Evolutionary conservation across 2,329 filamentous ascomycete genomes (phyloP), one percentile per base, ranked within the genome.

Genomic region (Neopestalotiopsis sp.): DNA sequence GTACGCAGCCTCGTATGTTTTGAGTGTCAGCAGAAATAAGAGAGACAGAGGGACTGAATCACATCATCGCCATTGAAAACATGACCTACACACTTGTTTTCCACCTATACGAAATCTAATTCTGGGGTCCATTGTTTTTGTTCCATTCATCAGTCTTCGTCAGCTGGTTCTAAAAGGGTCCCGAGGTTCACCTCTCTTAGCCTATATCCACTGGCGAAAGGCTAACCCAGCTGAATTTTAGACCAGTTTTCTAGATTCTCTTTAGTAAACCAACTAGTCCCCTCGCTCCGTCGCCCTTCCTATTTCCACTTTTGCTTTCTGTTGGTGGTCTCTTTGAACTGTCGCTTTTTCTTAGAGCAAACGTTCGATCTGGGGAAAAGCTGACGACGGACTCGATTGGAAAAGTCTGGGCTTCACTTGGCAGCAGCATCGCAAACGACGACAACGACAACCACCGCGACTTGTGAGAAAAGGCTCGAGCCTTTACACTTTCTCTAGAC

Each of bases 141-240:
- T 53, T 7, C 45, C 45, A 17, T 53, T 53, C n/a, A 28, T 38
- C 5, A 53, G 17, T 53, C 45, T 53, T 53, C 45, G 45, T 53
- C 45, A 53, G 45, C 45, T 53, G 45, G 45, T 17, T n/a, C 20
- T 9, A n/a, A n/a, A 53, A 59, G 57, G 57, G 57, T 59, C 30
- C 57, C 57, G 57, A 59, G 24, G 57, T 59, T 59, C 57, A 59
- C 24, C 20, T 59, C 24, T 38, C 57, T 59, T 59, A 59, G 57
- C 57, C 17, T 59, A 34, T 59, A 34, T 34, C 57, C 57, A 59
- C 57, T 24, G 20, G 57, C 57, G 57, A 59, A 59, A 59, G 57
- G 57, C 57, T 34, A 59, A 59, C 57, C 57, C 30, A 59, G 57
- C 30, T 59, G 30, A 34, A 34, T 30, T 17, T 59, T 59, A 34